Base-by-base conservation (phyloP, 352 stramenopile genomes). In the Saprolegnia diclina region DNA sequence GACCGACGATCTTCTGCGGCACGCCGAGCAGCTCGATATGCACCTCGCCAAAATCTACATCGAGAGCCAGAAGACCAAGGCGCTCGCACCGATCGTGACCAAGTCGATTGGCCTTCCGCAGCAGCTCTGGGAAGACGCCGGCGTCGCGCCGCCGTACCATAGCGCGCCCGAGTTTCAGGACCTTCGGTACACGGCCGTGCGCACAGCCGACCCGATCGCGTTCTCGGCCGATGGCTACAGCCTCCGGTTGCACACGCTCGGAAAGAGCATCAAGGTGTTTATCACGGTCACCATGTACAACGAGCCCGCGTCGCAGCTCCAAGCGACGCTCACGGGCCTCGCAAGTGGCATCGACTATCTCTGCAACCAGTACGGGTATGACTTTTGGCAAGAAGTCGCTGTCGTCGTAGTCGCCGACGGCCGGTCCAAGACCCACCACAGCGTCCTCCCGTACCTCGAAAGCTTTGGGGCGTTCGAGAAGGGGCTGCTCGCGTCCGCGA, bases 221-320 rank as follows among this genome's bases (percentile, higher is more conserved):
- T 84, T 84, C 57, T 71, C 77, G 11, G 38, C 72, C 21, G 76
- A 84, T 21, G 76, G 77, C 6, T 84, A 76, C 55, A 62, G 73
- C 48, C 62, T 84, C 44, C 72, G 79, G 4, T 71, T 80, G 0
- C 63, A 76, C n/a, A 64, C 77, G 62, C 35, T 68, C 1, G 69
- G 74, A 22, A 77, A 72, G 37, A 73, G 73, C 37, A 74, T 81
- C 24, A 77, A 77, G 13, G 73, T 79, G 11, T 79, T 84, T n/a
- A 76, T 84, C 66, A 78, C 73, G 3, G 74, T 81, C 54, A 84
- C 77, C 18, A 80, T 82, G 74, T 79, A 81, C 68, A 81, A 80
- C 46, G 77, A 84, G 75, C 71, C 75, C 65, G 72, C 72, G 14
- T 73, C 57, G n/a, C 72, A 84, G 42, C 72, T 81, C 22, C 63